Conservation (phyloP, 352 stramenopile genomes). For the Thalassiosira pacifica region DNA sequence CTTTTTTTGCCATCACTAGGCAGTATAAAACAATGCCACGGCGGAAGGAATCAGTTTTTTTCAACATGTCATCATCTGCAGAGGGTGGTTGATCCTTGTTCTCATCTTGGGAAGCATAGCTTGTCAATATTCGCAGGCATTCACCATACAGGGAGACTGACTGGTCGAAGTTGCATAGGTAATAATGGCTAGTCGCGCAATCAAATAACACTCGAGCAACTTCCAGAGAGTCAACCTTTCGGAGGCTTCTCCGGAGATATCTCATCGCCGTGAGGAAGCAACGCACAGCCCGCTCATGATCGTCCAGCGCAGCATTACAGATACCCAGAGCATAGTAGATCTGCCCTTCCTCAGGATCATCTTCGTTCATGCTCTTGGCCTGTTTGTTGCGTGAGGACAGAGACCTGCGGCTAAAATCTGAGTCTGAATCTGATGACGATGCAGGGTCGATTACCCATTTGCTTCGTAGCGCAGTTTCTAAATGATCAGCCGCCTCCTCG, state of each 20-base stretch:
- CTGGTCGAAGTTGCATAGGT: conserved; percentile 68
- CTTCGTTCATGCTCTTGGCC: conserved; percentile 53
- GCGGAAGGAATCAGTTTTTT: conserved; percentile 37
- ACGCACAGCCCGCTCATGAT: conserved; percentile 67
- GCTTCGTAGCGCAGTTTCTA: conserved; percentile 62
- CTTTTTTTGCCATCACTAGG: conserved; percentile 47
- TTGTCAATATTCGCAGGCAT: conserved; percentile 63
- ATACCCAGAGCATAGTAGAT: conserved; percentile 62
- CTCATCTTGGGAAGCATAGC: conserved; percentile 17
- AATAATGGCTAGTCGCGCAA: conserved; percentile 69
- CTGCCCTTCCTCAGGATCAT: conserved; percentile 68
- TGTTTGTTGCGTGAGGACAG: conserved; percentile 42
- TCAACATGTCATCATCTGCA: conserved; percentile 20
- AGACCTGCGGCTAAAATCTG: conserved; percentile 54
- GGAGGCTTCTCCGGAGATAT: conserved; percentile 58
- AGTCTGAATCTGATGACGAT: conserved; percentile 71
- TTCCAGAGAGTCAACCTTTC: conserved; percentile 64
- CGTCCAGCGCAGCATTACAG: conserved; percentile 61
- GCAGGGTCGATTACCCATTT: conserved; percentile 70
- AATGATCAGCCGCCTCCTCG: conserved; percentile 64
- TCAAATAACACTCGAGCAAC: conserved; percentile 68
- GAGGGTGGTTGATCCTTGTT: not conserved
- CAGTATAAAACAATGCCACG: conserved; percentile 66
- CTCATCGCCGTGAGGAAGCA: conserved; percentile 67
- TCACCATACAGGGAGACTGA: conserved; percentile 54